A percentile compares a stretch with the other conserved stretches of the same genome.
These are phyloP conservation scores for Schwanniomyces yamadae DNA, from an alignment of 805 yeast genomes.

Conservation along the genomic window DNA sequence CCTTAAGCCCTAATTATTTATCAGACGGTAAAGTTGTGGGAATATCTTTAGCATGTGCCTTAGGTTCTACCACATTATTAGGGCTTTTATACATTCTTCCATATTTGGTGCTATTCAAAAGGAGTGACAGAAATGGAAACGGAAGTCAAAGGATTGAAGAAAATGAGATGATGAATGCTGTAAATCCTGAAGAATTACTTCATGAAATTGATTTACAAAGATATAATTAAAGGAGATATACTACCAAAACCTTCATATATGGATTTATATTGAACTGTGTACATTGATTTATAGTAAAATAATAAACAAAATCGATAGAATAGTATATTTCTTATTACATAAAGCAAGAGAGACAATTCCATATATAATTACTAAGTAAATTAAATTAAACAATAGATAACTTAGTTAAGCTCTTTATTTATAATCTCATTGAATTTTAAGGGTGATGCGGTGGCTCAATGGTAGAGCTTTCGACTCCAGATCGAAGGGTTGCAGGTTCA, in stretches of 20 bases:
- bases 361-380: too few relatives aligned
- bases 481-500: constrained; percentile 82
- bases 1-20: constrained; percentile 20
- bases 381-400: background rate
- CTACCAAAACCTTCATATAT: too few relatives aligned
- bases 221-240: constrained; percentile 10
- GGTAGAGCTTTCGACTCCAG: constrained; percentile 39
- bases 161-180: constrained; percentile 44
- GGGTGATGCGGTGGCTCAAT: constrained; percentile 27
- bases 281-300: too few relatives aligned
- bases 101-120: constrained; percentile 33
- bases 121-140: constrained; percentile 18
- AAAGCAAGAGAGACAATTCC: too few relatives aligned
- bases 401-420: background rate
- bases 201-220: constrained; percentile 47
- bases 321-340: too few relatives aligned
- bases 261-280: too few relatives aligned
- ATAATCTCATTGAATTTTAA: background rate
- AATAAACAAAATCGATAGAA: too few relatives aligned
- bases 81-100: constrained; percentile 45
- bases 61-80: constrained; percentile 41
- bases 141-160: constrained; percentile 37
- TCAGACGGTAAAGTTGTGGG: constrained; percentile 45
- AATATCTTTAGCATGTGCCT: constrained; percentile 45
- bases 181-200: constrained; percentile 42